Conservation (phyloP, 148 eudicot species). For the Chenopodium album region DNA sequence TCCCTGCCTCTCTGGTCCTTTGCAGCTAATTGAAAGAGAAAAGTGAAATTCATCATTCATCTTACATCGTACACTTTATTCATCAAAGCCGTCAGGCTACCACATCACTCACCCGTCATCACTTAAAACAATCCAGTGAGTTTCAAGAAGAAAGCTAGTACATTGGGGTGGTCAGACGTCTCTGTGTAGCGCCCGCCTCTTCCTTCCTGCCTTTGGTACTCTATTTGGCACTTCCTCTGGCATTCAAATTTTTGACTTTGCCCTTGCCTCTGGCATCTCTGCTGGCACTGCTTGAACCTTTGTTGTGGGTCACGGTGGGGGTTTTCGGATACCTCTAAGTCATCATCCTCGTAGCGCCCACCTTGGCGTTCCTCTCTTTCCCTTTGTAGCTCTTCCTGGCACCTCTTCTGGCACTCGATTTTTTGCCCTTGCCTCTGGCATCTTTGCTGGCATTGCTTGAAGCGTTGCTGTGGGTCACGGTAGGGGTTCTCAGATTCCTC, state of each 20-base stretch:
- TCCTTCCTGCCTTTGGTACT: not conserved
- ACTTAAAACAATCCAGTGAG: conserved; percentile 20
- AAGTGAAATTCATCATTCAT: conserved; percentile 9
- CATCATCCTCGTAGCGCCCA: not conserved
- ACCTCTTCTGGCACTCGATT: not conserved
- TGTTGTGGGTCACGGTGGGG: not conserved
- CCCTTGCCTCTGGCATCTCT: conserved; percentile 8
- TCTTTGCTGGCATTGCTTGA: not conserved
- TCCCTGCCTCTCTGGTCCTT: not conserved
- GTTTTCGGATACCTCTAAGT: conserved; percentile 8
- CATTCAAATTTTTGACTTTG: not conserved
- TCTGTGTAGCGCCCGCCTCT: not conserved
- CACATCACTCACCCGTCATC: not conserved
- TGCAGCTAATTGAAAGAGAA: not conserved
- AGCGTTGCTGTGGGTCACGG: not conserved
- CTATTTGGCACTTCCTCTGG: not conserved
- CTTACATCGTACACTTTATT: conserved; percentile 1
- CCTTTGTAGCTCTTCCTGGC: conserved; percentile 4
- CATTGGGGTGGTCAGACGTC: not conserved
- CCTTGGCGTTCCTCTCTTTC: not conserved
- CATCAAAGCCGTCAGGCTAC: not conserved
- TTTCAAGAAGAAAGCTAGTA: conserved; percentile 19
- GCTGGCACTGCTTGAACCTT: not conserved
- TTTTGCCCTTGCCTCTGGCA: conserved; percentile 14
- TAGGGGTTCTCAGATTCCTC: not conserved